phyloP scores from a whole-genome alignment of 1,139 yeast species.

The Geotrichum cucujoidarum region DNA sequence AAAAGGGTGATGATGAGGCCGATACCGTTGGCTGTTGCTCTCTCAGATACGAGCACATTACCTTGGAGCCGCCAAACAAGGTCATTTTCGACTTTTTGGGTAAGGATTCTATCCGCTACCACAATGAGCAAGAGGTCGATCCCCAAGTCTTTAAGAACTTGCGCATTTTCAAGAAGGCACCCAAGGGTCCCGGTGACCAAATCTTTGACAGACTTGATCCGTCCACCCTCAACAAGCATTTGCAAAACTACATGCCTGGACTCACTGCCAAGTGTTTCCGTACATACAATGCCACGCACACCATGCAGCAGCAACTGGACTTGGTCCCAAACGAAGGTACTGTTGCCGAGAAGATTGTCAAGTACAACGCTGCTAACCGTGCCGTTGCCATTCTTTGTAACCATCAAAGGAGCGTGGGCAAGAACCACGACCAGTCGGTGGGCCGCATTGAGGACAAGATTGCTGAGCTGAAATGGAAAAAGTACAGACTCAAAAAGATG shows the following conservation, averaged over 20 bases:
- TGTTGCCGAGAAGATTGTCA: constrained; percentile 78
- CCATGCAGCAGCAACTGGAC: constrained; percentile 93
- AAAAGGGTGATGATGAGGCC: constrained; percentile 94
- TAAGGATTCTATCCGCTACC: constrained; percentile 88
- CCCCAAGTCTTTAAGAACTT: constrained; percentile 84
- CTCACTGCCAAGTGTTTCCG: constrained; percentile 95
- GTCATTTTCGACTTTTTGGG: constrained; percentile 94
- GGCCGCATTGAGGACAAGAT: constrained; percentile 73
- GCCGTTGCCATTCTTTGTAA: constrained; percentile 94
- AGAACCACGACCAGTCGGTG: constrained; percentile 74
- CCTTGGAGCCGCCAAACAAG: constrained; percentile 76
- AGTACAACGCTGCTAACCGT: constrained; percentile 90
- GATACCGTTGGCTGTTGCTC: constrained; percentile 99
- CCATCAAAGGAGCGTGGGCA: constrained; percentile 90
- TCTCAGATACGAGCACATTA: constrained; percentile 80
- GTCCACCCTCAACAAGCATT: constrained; percentile 70
- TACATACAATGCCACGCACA: constrained; percentile 92
- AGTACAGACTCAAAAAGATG: constrained; percentile 66
- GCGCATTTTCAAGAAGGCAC: constrained; percentile 77
- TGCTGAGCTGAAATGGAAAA: constrained; percentile 79
- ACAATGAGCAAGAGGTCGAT: constrained; percentile 90
- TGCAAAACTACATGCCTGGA: constrained; percentile 88
- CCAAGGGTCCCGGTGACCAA: constrained; percentile 88
- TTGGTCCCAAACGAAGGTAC: constrained; percentile 79
- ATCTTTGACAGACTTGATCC: constrained; percentile 89